Conservation (phyloP, 2,329 filamentous ascomycete genomes). For the Escovopsis sp. region DNA sequence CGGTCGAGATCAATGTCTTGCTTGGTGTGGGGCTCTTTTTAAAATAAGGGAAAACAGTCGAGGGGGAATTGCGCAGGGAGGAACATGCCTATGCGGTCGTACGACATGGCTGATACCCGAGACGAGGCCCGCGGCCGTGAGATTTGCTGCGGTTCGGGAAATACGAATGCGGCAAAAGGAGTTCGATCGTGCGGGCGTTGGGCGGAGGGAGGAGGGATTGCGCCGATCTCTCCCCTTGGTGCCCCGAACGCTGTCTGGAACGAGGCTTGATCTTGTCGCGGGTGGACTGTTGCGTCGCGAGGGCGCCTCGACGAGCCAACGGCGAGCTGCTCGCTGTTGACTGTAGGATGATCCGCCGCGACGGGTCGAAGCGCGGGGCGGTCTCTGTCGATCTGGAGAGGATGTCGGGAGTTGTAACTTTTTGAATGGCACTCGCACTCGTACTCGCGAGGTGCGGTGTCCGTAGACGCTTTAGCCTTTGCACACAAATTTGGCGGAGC, state of each 20-base stretch:
- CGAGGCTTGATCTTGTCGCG: no score
- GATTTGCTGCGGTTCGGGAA: background rate
- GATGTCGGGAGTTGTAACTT: background rate
- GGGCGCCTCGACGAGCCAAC: background rate
- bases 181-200: background rate
- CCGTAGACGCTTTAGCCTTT: no score
- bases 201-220: background rate
- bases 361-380: background rate
- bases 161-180: background rate
- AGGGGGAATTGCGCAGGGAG: constrained; percentile 10
- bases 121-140: background rate
- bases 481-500: no score
- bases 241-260: background rate
- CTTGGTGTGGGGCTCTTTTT: no score
- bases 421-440: background rate
- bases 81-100: constrained; percentile 58
- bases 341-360: background rate
- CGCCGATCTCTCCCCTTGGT: background rate
- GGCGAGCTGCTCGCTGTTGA: background rate
- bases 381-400: background rate
- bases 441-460: background rate
- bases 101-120: constrained; percentile 42
- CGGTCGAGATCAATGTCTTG: no score
- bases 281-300: no score
- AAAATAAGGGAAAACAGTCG: background rate